Conservation (phyloP, 2,329 filamentous ascomycete species). For the Akanthomyces uredinophilus region DNA sequence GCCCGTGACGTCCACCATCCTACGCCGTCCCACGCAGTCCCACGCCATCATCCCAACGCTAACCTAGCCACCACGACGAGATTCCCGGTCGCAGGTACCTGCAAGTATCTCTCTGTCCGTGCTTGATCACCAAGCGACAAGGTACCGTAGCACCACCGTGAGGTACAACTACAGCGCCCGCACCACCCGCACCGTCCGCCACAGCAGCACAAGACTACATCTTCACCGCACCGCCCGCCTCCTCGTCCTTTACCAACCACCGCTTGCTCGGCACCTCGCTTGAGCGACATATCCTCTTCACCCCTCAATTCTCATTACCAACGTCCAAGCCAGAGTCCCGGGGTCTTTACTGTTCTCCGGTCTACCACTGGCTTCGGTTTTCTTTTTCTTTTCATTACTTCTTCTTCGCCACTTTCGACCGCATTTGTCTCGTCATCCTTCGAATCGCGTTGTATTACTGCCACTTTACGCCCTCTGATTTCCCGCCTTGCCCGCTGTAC, state of each 20-base stretch:
- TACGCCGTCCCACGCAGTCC: not conserved
- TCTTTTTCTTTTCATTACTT: not conserved
- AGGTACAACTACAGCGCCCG: not conserved
- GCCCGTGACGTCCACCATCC: slow-evolving; percentile 10
- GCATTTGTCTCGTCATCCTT: not conserved
- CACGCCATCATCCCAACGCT: not conserved
- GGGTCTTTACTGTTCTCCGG: slow-evolving; percentile 10
- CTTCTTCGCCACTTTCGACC: not conserved
- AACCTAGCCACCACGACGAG: not conserved
- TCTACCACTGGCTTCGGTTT: slow-evolving; percentile 8
- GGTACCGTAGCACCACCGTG: too few relatives aligned
- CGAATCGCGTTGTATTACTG: slow-evolving; percentile 9
- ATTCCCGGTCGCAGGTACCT: slow-evolving; percentile 1
- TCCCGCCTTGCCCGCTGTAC: slow-evolving; percentile 1
- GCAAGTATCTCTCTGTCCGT: not conserved
- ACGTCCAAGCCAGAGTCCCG: slow-evolving; percentile 6
- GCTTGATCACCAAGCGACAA: not conserved
- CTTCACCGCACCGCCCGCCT: slow-evolving; percentile 14
- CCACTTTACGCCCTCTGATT: slow-evolving; percentile 3
- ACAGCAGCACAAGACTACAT: slow-evolving; percentile 9
- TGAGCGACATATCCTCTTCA: slow-evolving; percentile 3
- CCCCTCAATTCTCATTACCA: not conserved
- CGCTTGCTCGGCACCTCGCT: slow-evolving; percentile 14
- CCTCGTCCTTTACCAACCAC: slow-evolving; percentile 11
- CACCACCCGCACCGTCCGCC: not conserved